Conservation (phyloP, 2,329 filamentous ascomycete species). For the Talaromyces sp. region DNA sequence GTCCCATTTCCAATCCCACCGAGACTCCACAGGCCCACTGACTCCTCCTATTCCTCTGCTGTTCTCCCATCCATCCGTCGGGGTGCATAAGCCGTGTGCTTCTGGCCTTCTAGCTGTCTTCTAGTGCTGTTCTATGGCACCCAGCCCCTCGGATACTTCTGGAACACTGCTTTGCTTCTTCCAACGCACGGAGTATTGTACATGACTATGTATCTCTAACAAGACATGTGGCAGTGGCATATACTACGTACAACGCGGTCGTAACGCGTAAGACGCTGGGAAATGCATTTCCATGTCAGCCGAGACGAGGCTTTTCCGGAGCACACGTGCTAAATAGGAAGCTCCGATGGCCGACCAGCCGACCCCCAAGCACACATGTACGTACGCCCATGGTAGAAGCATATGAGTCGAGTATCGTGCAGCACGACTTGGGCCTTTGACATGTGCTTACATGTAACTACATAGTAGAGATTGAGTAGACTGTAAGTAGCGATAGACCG, state of each 20-base stretch:
- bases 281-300: background rate
- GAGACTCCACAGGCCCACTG: background rate
- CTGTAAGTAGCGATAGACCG: background rate
- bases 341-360: background rate
- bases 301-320: background rate
- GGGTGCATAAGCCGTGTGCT: background rate
- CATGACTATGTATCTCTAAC: background rate
- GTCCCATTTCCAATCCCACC: slow-evolving; percentile 1
- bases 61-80: background rate
- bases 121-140: slow-evolving; percentile 4
- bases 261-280: background rate
- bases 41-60: background rate
- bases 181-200: background rate
- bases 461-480: background rate
- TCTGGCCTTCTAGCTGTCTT: background rate
- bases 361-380: background rate
- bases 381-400: background rate
- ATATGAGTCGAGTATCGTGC: background rate
- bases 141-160: background rate
- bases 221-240: background rate
- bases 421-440: background rate
- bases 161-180: background rate
- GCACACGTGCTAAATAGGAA: background rate
- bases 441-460: background rate
- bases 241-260: background rate